Base-by-base conservation (phyloP, 805 yeast genomes). In the Cyberlindnera maclurae region DNA sequence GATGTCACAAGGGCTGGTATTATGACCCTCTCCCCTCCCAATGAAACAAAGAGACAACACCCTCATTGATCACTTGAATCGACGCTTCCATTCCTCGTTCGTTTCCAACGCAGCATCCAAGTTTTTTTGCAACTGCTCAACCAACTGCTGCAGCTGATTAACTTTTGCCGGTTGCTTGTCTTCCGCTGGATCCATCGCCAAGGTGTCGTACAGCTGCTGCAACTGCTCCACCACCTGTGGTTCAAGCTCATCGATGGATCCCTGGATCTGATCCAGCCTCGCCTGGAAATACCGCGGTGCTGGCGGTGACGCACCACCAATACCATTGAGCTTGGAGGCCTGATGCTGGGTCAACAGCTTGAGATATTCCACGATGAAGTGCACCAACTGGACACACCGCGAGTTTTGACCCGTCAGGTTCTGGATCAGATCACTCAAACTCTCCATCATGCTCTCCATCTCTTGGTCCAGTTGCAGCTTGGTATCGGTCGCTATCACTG, bases 81-180 rank as follows among this genome's bases (percentile, higher is more conserved):
- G 47, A 15, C 37, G 37, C 12, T 46, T 51, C 60, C 58, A 56
- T 34, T 51, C 52, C 26, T 55, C 58, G 35, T 51, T 54, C 6
- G 48, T 47, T 26, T 51, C 58, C 35, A 51, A 40, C 13, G 56
- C 54, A 5, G 36, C 34, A 1, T 40, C 41, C 24, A 56, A 37
- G 34, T 49, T 52, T 16, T 33, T 29, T 8, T 39, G 42, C 34
- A 56, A 39, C 5, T 27, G n/a, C 1, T 35, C 34, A 9, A 52
- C 38, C 15, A 46, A 47, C 6, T 31, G 31, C n/a, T 49, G 36
- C 20, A 54, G 37, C n/a, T 33, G 34, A 2, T 5, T 30, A 2
- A 44, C 37, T 22, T 28, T 45, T 27, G 29, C 17, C 8, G 24
- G 24, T 8, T 20, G 24, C 5, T 12, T 17, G 13, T 22, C 17